A percentile compares a stretch with the other conserved stretches of the same genome.
Evolutionary conservation across 768 basidiomycete species (phyloP).

Genomic region (Tylopilus cervinicoccineus): DNA sequence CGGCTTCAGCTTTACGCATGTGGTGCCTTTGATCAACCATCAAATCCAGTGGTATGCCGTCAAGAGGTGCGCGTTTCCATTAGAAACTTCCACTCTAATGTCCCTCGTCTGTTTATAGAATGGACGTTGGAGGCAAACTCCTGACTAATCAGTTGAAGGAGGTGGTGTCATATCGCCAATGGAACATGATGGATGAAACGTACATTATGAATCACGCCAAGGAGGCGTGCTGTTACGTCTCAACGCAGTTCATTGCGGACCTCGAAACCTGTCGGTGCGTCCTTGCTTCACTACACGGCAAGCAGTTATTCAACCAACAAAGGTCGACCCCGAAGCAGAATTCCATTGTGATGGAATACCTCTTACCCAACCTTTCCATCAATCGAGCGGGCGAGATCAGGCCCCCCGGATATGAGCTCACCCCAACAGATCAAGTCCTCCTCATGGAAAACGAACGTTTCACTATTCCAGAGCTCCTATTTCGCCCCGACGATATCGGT

Average conservation of each 20-base stretch:
- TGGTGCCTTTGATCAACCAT: conserved; percentile 77
- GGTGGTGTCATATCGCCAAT: conserved; percentile 90
- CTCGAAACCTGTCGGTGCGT: conserved; percentile 77
- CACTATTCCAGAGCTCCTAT: conserved; percentile 87
- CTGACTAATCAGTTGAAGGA: conserved; percentile 95
- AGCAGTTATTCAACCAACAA: conserved; percentile 19
- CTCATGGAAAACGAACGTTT: conserved; percentile 92
- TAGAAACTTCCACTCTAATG: conserved; percentile 10
- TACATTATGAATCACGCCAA: conserved; percentile 92
- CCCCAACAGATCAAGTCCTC: conserved; percentile 65
- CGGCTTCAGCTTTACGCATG: conserved; percentile 93
- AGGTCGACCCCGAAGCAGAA: conserved; percentile 58
- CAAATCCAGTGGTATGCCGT: conserved; percentile 76
- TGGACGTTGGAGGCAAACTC: conserved; percentile 94
- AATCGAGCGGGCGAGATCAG: conserved; percentile 59
- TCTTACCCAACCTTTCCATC: conserved; percentile 82
- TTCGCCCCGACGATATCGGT: conserved; percentile 90
- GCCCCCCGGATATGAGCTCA: conserved; percentile 46
- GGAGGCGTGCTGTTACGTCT: conserved; percentile 86
- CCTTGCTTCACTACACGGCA: conserved; percentile 12
- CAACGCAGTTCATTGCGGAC: conserved; percentile 66
- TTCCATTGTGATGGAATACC: conserved; percentile 79
- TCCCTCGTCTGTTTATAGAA: conserved; percentile 49
- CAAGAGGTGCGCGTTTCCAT: conserved; percentile 53
- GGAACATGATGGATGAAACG: conserved; percentile 98